A percentile compares a stretch with the other conserved stretches of the same genome.
Conservation (phyloP, 202 grass and related monocot species). For the Carex arenaria region DNA sequence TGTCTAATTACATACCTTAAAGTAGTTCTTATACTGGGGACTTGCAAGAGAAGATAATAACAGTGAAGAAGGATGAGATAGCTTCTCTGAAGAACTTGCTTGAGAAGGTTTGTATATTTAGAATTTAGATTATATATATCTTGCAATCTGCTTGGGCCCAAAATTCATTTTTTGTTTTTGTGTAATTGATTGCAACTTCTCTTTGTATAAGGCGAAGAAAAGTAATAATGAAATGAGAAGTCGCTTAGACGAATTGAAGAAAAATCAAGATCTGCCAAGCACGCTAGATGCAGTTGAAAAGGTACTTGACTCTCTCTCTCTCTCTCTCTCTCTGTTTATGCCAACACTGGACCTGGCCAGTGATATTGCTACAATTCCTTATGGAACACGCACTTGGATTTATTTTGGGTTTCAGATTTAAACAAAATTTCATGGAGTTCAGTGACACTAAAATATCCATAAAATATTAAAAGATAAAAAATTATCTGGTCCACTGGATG, state of each 20-base stretch:
- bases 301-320: neutral
- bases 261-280: constrained; percentile 21
- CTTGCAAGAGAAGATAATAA: constrained; percentile 20
- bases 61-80: constrained; percentile 23
- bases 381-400: neutral
- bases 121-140: neutral
- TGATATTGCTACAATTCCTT: neutral
- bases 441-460: neutral
- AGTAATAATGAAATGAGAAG: constrained; percentile 22
- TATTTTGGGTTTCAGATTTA: neutral
- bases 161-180: neutral
- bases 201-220: constrained; percentile 16
- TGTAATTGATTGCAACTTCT: neutral
- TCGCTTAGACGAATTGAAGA: neutral
- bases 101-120: neutral
- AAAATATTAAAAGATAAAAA: neutral
- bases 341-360: neutral
- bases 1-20: neutral
- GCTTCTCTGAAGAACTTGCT: constrained; percentile 8
- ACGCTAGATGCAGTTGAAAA: constrained; percentile 21
- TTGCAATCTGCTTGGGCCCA: neutral
- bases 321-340: neutral
- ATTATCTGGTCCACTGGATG: neutral
- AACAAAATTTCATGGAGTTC: neutral
- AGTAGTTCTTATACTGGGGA: constrained; percentile 2